A percentile compares a stretch with the other conserved stretches of the same genome.
Conservation (phyloP, 495 filamentous ascomycete genomes). For the Xylaria nigripes region DNA sequence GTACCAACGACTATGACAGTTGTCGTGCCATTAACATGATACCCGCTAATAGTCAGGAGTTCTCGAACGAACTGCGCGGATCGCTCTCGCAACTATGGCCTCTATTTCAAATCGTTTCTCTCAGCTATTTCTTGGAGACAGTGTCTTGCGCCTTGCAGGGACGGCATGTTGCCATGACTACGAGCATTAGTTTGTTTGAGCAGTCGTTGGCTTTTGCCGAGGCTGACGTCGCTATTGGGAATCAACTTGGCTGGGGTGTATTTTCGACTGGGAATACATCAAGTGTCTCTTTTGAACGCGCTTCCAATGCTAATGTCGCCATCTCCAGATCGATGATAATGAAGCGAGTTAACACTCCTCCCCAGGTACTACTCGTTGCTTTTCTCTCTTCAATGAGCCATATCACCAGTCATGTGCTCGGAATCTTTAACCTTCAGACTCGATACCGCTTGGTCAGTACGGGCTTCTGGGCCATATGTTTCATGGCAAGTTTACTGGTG, state of each 20-base stretch:
- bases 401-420: conserved; percentile 74
- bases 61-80: conserved; percentile 46
- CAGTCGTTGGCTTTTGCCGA: conserved; percentile 95
- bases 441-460: conserved; percentile 75
- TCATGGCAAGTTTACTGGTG: conserved; percentile 72
- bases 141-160: conserved; percentile 84
- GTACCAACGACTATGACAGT: conserved; percentile 56
- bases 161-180: conserved; percentile 68
- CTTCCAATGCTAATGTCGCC: conserved; percentile 35
- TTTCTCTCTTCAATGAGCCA: conserved; percentile 86
- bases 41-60: conserved; percentile 33
- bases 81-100: conserved; percentile 84
- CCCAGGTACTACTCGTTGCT: conserved; percentile 78
- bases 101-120: conserved; percentile 69
- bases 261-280: conserved; percentile 37
- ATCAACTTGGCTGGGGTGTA: conserved; percentile 60
- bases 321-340: conserved; percentile 51
- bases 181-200: conserved; percentile 94
- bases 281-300: conserved; percentile 34
- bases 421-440: conserved; percentile 67
- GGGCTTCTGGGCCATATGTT: conserved; percentile 78
- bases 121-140: conserved; percentile 83
- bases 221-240: conserved; percentile 76
- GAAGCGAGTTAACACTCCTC: conserved; percentile 66
- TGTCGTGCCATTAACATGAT: conserved; percentile 69